Conservation (phyloP, 345 rosid species). For the Hibiscus tridactylites region DNA sequence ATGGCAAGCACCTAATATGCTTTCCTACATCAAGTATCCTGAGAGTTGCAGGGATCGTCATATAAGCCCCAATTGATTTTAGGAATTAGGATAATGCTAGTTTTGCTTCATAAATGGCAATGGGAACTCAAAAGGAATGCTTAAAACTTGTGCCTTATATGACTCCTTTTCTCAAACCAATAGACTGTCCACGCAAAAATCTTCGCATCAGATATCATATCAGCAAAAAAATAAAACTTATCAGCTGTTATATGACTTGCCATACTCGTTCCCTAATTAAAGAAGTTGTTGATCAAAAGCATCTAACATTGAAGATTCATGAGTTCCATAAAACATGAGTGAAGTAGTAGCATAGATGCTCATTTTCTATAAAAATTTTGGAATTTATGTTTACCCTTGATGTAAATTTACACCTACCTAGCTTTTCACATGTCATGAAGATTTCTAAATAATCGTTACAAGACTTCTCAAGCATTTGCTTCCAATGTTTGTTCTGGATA, state of each 20-base stretch:
- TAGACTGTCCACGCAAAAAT: background rate
- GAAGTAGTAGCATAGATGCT: background rate
- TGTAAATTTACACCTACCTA: background rate
- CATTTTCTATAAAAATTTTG: background rate
- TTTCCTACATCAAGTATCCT: background rate
- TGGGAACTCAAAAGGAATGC: background rate
- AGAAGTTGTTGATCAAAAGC: background rate
- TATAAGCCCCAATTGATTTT: background rate
- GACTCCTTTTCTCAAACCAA: background rate
- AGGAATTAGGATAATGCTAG: background rate
- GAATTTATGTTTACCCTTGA: background rate
- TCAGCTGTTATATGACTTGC: background rate
- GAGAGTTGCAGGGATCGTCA: background rate
- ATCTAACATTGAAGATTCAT: background rate
- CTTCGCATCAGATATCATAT: background rate
- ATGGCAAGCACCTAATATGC: background rate
- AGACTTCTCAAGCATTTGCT: background rate
- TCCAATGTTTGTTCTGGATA: background rate
- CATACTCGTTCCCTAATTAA: background rate
- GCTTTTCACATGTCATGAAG: background rate
- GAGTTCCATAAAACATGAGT: background rate
- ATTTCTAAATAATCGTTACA: background rate
- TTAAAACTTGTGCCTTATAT: background rate
- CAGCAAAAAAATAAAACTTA: no score
- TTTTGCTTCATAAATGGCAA: background rate